Conservation (phyloP, 2,329 filamentous ascomycete genomes). For the Trichoderma arundinaceum region DNA sequence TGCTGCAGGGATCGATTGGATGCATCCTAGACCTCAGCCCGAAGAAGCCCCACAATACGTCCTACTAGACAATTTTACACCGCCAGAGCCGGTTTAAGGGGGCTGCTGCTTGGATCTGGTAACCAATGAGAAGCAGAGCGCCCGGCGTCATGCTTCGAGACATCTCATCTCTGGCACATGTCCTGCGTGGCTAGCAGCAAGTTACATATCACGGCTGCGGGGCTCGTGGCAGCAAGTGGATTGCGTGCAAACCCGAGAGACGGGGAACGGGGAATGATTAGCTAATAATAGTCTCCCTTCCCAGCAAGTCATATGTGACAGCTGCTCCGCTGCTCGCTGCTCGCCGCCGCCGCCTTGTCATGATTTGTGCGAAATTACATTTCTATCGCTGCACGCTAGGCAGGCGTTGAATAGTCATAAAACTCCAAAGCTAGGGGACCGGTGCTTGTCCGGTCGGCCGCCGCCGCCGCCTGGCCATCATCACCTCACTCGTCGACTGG, state of each 20-base stretch:
- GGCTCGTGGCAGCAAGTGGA: neutral
- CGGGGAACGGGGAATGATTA: conserved; percentile 4
- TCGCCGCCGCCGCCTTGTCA: neutral
- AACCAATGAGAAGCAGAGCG: conserved; percentile 17
- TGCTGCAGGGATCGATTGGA: neutral
- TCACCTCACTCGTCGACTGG: conserved; percentile 1
- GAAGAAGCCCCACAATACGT: neutral
- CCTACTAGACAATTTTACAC: conserved; percentile 7
- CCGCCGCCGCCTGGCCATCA: neutral
- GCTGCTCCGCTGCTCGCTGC: neutral
- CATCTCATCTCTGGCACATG: neutral
- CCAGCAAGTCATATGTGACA: neutral
- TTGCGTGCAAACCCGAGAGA: conserved; percentile 6
- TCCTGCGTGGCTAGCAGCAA: neutral
- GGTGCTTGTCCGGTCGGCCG: neutral
- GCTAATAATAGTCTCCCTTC: neutral
- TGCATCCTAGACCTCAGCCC: neutral
- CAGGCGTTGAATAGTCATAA: neutral
- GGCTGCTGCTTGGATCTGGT: conserved; percentile 10
- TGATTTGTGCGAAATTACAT: neutral
- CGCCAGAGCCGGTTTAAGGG: neutral
- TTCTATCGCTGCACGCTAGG: neutral
- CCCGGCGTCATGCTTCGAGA: neutral
- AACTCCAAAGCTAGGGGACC: neutral
- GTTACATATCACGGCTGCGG: conserved; percentile 2